phyloP scores from a whole-genome alignment of 2,329 filamentous ascomycete species.

The Fusarium sterilihyphosum region DNA sequence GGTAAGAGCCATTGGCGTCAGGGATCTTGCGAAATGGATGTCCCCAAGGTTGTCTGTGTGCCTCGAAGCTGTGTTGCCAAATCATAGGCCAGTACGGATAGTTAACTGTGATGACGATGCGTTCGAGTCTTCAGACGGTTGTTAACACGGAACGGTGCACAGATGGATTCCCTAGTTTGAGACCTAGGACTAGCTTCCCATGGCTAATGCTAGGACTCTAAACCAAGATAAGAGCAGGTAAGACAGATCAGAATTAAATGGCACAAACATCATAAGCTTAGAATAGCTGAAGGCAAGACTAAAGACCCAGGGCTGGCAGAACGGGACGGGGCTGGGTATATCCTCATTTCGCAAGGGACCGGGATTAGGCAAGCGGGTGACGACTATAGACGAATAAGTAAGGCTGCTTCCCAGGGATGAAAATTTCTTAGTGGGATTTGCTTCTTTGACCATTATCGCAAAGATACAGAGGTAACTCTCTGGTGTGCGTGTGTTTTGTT shows the following conservation, averaged over 20 bases:
- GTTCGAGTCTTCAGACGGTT: constrained; percentile 1
- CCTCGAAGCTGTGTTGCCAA: background rate
- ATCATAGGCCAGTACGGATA: background rate
- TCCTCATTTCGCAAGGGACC: constrained; percentile 42
- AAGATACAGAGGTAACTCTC: background rate
- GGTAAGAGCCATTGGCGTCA: constrained; percentile 11
- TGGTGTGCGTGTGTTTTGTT: constrained; percentile 7
- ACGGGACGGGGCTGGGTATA: constrained; percentile 28
- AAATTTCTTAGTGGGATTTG: constrained; percentile 12
- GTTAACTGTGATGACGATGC: background rate
- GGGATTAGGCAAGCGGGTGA: constrained; percentile 28
- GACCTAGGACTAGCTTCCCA: constrained; percentile 10
- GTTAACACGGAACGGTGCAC: constrained; percentile 17
- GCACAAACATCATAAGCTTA: constrained; percentile 12
- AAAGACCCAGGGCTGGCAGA: constrained; percentile 19
- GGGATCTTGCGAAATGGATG: constrained; percentile 13
- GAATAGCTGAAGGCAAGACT: background rate
- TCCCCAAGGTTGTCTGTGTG: constrained; percentile 8
- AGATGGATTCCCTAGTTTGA: background rate
- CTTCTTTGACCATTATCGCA: constrained; percentile 19
- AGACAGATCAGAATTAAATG: constrained; percentile 30
- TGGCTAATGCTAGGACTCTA: constrained; percentile 27
- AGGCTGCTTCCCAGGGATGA: constrained; percentile 15
- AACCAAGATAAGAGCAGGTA: constrained; percentile 8
- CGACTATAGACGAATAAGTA: background rate